A percentile compares a stretch with the other conserved stretches of the same genome.
phyloP scores from a whole-genome alignment of 2,329 filamentous ascomycete species.

The Kalaharituber pfeilii region DNA sequence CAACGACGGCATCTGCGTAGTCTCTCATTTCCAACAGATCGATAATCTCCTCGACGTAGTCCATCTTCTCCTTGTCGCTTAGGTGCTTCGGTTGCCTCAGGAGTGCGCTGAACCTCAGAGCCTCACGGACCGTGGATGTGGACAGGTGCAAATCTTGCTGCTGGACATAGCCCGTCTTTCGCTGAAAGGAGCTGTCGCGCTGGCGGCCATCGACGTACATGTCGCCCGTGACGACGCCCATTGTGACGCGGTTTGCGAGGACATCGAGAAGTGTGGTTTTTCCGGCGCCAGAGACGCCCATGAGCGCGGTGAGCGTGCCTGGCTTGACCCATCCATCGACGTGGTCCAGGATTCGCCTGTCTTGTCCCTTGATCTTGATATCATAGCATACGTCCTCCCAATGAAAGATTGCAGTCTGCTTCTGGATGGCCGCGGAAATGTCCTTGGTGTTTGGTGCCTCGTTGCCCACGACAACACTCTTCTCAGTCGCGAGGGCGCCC shows the following conservation, averaged over 20 bases:
- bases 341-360: conserved; percentile 45
- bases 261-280: conserved; percentile 74
- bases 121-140: conserved; percentile 63
- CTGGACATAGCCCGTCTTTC: conserved; percentile 81
- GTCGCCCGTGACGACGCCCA: conserved; percentile 45
- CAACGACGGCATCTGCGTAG: conserved; percentile 54
- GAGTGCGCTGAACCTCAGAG: conserved; percentile 50
- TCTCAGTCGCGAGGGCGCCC: neutral
- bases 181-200: conserved; percentile 46
- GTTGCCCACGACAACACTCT: neutral
- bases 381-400: conserved; percentile 56
- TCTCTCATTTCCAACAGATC: conserved; percentile 79
- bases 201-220: conserved; percentile 53
- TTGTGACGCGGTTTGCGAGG: conserved; percentile 53
- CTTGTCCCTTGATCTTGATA: conserved; percentile 48
- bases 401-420: conserved; percentile 41
- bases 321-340: conserved; percentile 66
- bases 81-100: conserved; percentile 41
- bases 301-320: conserved; percentile 62
- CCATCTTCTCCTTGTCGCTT: conserved; percentile 43
- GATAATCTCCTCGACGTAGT: conserved; percentile 68
- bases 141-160: conserved; percentile 80
- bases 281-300: conserved; percentile 66
- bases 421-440: neutral
- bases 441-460: neutral